Base-by-base conservation (phyloP, 495 filamentous ascomycete genomes). In the Oidiodendron maius region DNA sequence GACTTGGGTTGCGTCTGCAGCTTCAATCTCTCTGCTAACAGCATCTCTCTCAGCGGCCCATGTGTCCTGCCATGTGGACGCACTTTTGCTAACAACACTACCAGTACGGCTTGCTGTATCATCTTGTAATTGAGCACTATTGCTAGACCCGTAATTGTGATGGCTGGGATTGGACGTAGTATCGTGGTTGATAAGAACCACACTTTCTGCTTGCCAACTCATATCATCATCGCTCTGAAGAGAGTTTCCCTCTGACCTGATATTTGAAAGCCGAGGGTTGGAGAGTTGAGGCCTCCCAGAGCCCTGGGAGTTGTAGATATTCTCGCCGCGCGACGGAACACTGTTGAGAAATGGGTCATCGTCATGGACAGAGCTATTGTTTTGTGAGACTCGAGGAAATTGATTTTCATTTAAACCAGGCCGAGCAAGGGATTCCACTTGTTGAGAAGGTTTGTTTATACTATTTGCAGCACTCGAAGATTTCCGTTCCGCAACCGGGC, bases 171-270 rank as follows among this genome's bases (percentile, higher is more conserved):
- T 22, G 15, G 48, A 43, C 23, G 40, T 47, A 10, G 44, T 3
- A 3, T 18, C 15, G 18, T 49, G 36, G 9, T 47, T 26, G 18
- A 51, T 20, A 37, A 41, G 12, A 16, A 43, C 42, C 23, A 51
- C 51, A 15, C 54, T 50, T 21, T 61, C 59, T 12, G 52, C 46
- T 42, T 61, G 59, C 59, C 59, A 61, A 21, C 56, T 59, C 59
- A 61, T 61, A 5, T 52, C 59, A 55, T 56, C 50, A 10, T 61
- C 51, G 30, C 48, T 58, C 16, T 23, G 22, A 2, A 55, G 17
- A 1, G 50, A 44, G 13, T 50, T 36, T 4, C 9, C 36, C 25
- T 46, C 40, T 16, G 44, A 51, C 26, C 16, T 48, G 12, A 38
- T 24, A 11, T 12, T 55, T 6, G 44, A 20, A 40, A 50, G 22